Conservation (phyloP, 2,329 filamentous ascomycete genomes). For the Colletotrichum neosansevieriae region DNA sequence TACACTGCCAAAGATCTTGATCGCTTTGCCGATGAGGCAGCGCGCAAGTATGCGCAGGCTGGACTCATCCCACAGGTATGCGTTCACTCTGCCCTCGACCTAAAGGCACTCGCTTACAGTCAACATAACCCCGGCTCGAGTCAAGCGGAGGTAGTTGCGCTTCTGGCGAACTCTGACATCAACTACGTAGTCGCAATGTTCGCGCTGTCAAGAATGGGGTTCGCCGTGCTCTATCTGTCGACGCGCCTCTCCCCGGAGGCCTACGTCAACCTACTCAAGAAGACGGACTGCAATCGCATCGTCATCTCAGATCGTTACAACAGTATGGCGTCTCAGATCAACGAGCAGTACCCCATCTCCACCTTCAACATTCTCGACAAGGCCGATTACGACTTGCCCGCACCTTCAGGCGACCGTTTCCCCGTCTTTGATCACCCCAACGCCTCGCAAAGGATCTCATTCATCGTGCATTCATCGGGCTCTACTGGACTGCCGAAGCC, state of each 20-base stretch:
- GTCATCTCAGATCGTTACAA: conserved; percentile 37
- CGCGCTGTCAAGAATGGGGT: conserved; percentile 64
- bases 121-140: conserved; percentile 35
- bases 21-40: conserved; percentile 43
- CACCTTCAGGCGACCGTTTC: conserved; percentile 37
- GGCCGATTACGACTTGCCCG: conserved; percentile 33
- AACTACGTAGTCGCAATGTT: conserved; percentile 65
- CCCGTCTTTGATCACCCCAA: conserved; percentile 39
- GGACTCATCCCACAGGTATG: conserved; percentile 38
- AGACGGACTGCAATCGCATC: conserved; percentile 51
- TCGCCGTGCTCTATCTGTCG: conserved; percentile 65
- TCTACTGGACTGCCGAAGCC: conserved; percentile 68
- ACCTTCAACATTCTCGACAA: conserved; percentile 42
- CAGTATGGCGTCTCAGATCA: conserved; percentile 39
- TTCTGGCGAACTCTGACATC: conserved; percentile 62
- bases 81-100: background rate
- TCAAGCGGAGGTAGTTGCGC: conserved; percentile 54
- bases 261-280: conserved; percentile 59
- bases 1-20: conserved; percentile 45
- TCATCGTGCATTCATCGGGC: conserved; percentile 56
- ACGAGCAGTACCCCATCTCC: conserved; percentile 44
- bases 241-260: conserved; percentile 65
- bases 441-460: conserved; percentile 41
- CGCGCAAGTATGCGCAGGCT: conserved; percentile 30
- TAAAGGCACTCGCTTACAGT: background rate